Evolutionary conservation across 2,329 filamentous ascomycete species (phyloP).

Genomic region (Davidsoniella virescens): DNA sequence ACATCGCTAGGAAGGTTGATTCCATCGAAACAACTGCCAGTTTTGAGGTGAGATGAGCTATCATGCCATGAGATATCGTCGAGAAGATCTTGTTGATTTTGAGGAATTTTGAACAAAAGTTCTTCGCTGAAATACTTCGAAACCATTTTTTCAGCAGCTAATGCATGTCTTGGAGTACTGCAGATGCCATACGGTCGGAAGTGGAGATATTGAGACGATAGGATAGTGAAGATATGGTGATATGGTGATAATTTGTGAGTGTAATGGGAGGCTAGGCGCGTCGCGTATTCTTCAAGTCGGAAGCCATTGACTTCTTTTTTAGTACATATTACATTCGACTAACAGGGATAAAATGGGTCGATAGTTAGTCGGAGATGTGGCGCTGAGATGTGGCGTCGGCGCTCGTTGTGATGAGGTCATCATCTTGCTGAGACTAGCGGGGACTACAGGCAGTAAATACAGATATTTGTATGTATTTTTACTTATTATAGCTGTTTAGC

Average conservation of each 20-base stretch:
- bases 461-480: not conserved
- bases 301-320: not conserved
- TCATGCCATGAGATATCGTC: conserved; percentile 1
- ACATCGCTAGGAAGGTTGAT: conserved; percentile 4
- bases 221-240: not conserved
- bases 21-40: conserved; percentile 5
- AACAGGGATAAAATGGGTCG: not conserved
- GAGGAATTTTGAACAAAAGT: not conserved
- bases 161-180: no score
- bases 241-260: not conserved
- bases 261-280: not conserved
- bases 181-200: no score
- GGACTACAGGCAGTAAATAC: not conserved
- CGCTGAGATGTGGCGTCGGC: not conserved
- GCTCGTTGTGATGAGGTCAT: not conserved
- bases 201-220: not conserved
- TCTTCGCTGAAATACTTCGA: not conserved
- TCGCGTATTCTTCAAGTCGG: not conserved
- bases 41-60: not conserved
- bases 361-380: not conserved
- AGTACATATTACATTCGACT: no score
- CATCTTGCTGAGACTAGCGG: not conserved
- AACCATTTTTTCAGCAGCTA: no score
- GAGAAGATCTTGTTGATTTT: conserved; percentile 4
- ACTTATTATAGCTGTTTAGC: no score